phyloP scores from a whole-genome alignment of 805 yeast species.

The Komagataella ulmi region DNA sequence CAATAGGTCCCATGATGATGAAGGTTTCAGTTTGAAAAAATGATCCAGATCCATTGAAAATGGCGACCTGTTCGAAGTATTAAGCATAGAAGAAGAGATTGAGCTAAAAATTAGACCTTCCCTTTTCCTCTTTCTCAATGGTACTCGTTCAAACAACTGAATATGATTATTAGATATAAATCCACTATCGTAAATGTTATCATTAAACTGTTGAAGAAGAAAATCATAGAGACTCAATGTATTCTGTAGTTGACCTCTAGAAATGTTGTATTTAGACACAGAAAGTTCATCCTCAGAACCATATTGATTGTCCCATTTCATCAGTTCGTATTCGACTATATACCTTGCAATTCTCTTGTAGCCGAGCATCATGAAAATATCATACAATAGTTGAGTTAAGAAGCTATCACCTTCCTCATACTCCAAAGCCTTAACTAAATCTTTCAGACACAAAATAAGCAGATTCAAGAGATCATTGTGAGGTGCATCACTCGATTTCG shows the following conservation, averaged over 20 bases:
- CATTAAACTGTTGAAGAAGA: not conserved
- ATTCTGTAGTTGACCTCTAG: not conserved
- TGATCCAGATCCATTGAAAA: not conserved
- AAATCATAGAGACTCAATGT: not conserved
- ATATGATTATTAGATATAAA: no score
- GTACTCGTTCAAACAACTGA: not conserved
- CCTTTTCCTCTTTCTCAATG: not conserved
- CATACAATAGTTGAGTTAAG: constrained; percentile 33
- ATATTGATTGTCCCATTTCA: constrained; percentile 12
- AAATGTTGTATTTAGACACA: not conserved
- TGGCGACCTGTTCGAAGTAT: not conserved
- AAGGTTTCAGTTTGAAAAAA: not conserved
- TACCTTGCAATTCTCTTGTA: constrained; percentile 36
- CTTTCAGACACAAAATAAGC: constrained; percentile 31
- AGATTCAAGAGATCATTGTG: not conserved
- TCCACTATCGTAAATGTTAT: not conserved
- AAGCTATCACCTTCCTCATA: constrained; percentile 57
- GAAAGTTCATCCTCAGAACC: constrained; percentile 1
- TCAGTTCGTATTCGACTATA: constrained; percentile 44
- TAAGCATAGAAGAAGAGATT: not conserved
- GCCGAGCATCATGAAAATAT: constrained; percentile 36
- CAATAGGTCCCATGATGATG: constrained; percentile 5
- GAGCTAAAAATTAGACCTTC: not conserved
- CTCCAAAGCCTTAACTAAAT: constrained; percentile 48
- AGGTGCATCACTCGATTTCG: constrained; percentile 5